Conservation (phyloP, 306 rosid genomes). For the Pterocarpus macrocarpus region DNA sequence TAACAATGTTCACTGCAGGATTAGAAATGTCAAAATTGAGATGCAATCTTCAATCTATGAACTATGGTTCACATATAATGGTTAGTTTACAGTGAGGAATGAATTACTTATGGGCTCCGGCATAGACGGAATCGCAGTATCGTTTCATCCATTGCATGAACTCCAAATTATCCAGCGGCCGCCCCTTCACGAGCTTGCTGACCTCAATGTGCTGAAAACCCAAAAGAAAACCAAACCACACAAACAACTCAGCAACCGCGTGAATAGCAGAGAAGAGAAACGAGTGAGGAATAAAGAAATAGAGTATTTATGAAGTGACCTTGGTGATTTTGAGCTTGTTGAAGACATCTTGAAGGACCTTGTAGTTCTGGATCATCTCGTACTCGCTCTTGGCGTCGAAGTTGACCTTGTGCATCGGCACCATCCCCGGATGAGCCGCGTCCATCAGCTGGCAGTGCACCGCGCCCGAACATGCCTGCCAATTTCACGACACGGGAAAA, state of each 20-base stretch:
- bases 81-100: background rate
- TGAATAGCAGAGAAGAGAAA: too few species aligned
- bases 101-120: slow-evolving; percentile 62
- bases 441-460: slow-evolving; percentile 96
- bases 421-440: slow-evolving; percentile 87
- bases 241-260: too few species aligned
- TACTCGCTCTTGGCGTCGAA: slow-evolving; percentile 95
- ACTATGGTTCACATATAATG: too few species aligned
- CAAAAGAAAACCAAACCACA: background rate
- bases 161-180: slow-evolving; percentile 93
- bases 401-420: slow-evolving; percentile 98
- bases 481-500: background rate
- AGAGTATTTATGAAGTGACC: slow-evolving; percentile 48
- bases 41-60: too few species aligned
- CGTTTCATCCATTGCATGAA: slow-evolving; percentile 99
- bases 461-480: slow-evolving; percentile 90
- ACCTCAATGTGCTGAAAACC: slow-evolving; percentile 81
- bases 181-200: slow-evolving; percentile 89
- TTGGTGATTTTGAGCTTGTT: slow-evolving; percentile 93
- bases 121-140: slow-evolving; percentile 85
- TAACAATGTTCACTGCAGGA: too few species aligned
- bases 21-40: too few species aligned
- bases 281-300: background rate
- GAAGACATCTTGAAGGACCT: slow-evolving; percentile 96
- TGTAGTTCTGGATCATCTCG: slow-evolving; percentile 98